A percentile compares a stretch with the other conserved stretches of the same genome.
Conservation (phyloP, 768 basidiomycete genomes). For the Chalciporus pseudorubinellus region DNA sequence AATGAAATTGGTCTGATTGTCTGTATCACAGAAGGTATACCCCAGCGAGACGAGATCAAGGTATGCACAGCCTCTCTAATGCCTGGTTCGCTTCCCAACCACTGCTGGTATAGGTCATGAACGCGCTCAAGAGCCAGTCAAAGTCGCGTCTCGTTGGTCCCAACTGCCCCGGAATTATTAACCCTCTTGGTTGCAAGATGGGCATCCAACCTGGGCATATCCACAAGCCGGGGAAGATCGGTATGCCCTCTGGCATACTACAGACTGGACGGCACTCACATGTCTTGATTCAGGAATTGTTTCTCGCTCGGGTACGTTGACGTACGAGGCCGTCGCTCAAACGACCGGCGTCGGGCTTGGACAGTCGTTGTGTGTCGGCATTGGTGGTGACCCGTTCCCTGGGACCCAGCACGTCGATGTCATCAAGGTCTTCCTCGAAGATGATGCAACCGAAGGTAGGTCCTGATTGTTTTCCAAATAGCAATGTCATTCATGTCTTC, state of each 20-base stretch:
- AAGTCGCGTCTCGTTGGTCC: slow-evolving; percentile 96
- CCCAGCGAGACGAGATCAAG: slow-evolving; percentile 93
- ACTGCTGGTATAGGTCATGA: slow-evolving; percentile 62
- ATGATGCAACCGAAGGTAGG: slow-evolving; percentile 89
- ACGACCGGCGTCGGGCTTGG: slow-evolving; percentile 95
- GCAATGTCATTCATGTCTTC: slow-evolving; percentile 4
- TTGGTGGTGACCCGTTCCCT: slow-evolving; percentile 96
- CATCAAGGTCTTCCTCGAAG: slow-evolving; percentile 93
- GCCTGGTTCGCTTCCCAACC: slow-evolving; percentile 1
- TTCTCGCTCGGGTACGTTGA: slow-evolving; percentile 92
- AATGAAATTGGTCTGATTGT: slow-evolving; percentile 97
- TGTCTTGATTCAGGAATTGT: slow-evolving; percentile 65
- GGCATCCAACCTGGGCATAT: slow-evolving; percentile 98
- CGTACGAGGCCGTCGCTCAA: slow-evolving; percentile 98
- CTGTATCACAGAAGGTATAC: slow-evolving; percentile 98
- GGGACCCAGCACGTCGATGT: slow-evolving; percentile 96
- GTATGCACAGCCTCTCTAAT: slow-evolving; percentile 39
- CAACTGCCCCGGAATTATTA: slow-evolving; percentile 98
- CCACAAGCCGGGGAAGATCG: slow-evolving; percentile 94
- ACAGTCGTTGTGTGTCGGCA: slow-evolving; percentile 94
- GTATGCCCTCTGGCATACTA: slow-evolving; percentile 40
- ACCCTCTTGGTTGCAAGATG: slow-evolving; percentile 98
- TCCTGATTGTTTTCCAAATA: neutral
- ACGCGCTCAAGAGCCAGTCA: slow-evolving; percentile 91
- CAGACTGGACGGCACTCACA: neutral